These are phyloP conservation scores for Borovskyia barvae DNA, from an alignment of 208 protist species.

Conservation along the genomic window DNA sequence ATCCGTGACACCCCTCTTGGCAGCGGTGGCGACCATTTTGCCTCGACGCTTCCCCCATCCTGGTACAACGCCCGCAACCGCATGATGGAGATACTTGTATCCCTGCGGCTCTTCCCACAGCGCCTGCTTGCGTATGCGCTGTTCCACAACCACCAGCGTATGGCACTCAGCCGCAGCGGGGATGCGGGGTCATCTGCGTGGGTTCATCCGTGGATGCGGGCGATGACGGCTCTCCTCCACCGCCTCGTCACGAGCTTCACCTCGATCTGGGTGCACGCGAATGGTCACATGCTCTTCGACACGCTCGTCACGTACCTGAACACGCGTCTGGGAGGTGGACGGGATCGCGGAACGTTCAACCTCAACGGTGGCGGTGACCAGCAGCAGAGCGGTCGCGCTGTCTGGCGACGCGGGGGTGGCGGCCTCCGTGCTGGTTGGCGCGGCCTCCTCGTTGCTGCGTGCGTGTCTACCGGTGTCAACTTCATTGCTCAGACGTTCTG, in stretches of 20 bases:
- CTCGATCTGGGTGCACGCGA: constrained; percentile 26
- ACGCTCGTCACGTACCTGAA: constrained; percentile 25
- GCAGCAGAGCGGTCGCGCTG: neutral
- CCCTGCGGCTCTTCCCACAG: constrained; percentile 10
- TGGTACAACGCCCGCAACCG: neutral
- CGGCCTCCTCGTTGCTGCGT: constrained; percentile 20
- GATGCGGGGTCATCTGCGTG: neutral
- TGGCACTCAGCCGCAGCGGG: neutral
- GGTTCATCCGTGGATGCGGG: too few species aligned
- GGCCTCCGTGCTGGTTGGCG: constrained; percentile 21
- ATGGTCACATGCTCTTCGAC: constrained; percentile 25
- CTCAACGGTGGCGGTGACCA: neutral
- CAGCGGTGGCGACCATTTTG: neutral
- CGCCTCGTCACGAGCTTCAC: constrained; percentile 25
- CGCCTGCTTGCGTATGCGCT: constrained; percentile 17
- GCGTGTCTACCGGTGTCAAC: constrained; percentile 23
- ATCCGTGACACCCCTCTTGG: constrained; percentile 14
- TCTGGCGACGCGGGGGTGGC: too few species aligned
- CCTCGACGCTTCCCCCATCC: neutral
- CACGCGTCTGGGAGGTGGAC: constrained; percentile 15
- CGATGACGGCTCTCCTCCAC: constrained; percentile 10
- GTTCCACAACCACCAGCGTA: constrained; percentile 11
- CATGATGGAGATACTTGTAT: constrained; percentile 8
- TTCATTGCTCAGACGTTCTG: constrained; percentile 15
- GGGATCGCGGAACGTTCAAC: neutral